phyloP scores from a whole-genome alignment of 805 yeast genomes.

The Torulaspora maleeae region DNA sequence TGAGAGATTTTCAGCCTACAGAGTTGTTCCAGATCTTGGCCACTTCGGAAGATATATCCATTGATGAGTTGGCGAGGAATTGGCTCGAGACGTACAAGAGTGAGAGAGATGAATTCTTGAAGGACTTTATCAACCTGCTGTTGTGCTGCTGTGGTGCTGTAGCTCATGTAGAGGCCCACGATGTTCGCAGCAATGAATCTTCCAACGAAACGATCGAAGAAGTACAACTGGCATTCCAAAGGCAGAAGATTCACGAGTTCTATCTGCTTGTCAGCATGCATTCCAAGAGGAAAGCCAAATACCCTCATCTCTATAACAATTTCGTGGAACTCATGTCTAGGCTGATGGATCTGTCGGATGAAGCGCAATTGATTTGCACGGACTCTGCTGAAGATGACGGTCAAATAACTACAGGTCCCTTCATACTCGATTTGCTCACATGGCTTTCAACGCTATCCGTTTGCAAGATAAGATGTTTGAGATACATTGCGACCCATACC shows the following conservation, averaged over 20 bases:
- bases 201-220: slow-evolving; percentile 72
- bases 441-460: slow-evolving; percentile 77
- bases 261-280: slow-evolving; percentile 55
- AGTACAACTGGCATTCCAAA: slow-evolving; percentile 55
- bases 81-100: slow-evolving; percentile 53
- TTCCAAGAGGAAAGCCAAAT: slow-evolving; percentile 39
- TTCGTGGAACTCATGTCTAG: slow-evolving; percentile 52
- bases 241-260: slow-evolving; percentile 63
- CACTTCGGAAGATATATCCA: slow-evolving; percentile 45
- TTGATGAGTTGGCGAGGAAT: slow-evolving; percentile 48
- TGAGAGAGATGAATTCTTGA: slow-evolving; percentile 46
- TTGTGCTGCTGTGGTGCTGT: slow-evolving; percentile 70
- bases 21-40: slow-evolving; percentile 48
- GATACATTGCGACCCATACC: slow-evolving; percentile 60
- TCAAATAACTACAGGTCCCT: slow-evolving; percentile 19
- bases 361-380: slow-evolving; percentile 54
- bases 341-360: slow-evolving; percentile 51
- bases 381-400: slow-evolving; percentile 30
- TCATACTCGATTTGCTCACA: slow-evolving; percentile 49
- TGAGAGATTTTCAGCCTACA: slow-evolving; percentile 45
- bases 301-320: slow-evolving; percentile 47
- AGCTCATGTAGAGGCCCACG: slow-evolving; percentile 65
- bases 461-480: slow-evolving; percentile 62
- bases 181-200: slow-evolving; percentile 62
- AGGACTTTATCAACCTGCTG: slow-evolving; percentile 61